Percentiles rank a stretch among this genome's conserved stretches.
Conservation (phyloP, 2,329 filamentous ascomycete genomes). For the Nakataea oryzae region DNA sequence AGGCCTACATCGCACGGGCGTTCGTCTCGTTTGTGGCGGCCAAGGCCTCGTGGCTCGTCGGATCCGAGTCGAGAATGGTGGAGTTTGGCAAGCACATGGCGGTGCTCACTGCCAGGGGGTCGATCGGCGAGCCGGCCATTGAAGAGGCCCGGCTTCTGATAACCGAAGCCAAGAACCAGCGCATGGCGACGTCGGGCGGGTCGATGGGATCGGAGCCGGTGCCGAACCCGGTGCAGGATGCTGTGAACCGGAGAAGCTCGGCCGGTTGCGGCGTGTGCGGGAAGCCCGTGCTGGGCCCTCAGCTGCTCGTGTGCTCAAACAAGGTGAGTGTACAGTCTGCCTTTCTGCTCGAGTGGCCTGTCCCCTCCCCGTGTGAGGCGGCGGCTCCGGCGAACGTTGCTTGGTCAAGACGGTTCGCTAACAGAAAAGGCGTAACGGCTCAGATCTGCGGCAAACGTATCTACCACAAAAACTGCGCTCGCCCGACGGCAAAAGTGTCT, state of each 20-base stretch:
- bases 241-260: slow-evolving; percentile 26
- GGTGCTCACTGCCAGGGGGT: slow-evolving; percentile 37
- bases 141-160: slow-evolving; percentile 30
- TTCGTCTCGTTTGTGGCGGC: slow-evolving; percentile 41
- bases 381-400: too few relatives aligned
- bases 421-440: not conserved
- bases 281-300: slow-evolving; percentile 34
- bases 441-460: slow-evolving; percentile 27
- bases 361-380: not conserved
- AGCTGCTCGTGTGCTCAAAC: slow-evolving; percentile 37
- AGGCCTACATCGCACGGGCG: slow-evolving; percentile 38
- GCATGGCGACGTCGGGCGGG: slow-evolving; percentile 5
- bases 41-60: slow-evolving; percentile 42
- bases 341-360: not conserved
- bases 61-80: slow-evolving; percentile 32
- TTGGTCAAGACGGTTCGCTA: not conserved
- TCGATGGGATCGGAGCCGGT: slow-evolving; percentile 1
- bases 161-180: slow-evolving; percentile 24
- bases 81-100: slow-evolving; percentile 46
- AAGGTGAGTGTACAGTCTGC: slow-evolving; percentile 33
- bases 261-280: slow-evolving; percentile 38
- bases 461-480: slow-evolving; percentile 38
- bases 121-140: slow-evolving; percentile 33
- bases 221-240: slow-evolving; percentile 17
- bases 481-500: slow-evolving; percentile 21